These are phyloP conservation scores for Nicotiana noctiflora DNA, from an alignment of 257 asterid species.

Conservation along the genomic window DNA sequence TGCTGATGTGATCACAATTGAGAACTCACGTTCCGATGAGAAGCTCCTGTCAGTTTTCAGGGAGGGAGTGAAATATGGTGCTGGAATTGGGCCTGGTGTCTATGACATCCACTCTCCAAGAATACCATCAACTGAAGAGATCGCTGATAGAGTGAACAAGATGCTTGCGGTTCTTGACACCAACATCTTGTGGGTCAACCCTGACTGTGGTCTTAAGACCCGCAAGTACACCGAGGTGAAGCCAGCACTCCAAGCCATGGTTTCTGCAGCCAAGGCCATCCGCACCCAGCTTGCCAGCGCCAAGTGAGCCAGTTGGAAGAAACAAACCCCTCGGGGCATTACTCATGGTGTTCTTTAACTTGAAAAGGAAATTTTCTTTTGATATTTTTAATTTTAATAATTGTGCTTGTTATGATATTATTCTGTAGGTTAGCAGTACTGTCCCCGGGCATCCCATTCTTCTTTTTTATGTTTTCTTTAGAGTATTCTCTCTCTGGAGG, in stretches of 20 bases:
- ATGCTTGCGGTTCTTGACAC: slow-evolving; percentile 95
- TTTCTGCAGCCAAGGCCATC: slow-evolving; percentile 75
- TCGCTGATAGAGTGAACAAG: slow-evolving; percentile 84
- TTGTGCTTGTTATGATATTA: slow-evolving; percentile 6
- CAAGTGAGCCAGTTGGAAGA: slow-evolving; percentile 23
- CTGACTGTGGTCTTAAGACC: slow-evolving; percentile 94
- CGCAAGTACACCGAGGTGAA: slow-evolving; percentile 83
- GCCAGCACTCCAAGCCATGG: slow-evolving; percentile 84
- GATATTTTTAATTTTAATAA: slow-evolving; percentile 25
- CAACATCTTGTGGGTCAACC: slow-evolving; percentile 96
- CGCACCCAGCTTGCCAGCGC: slow-evolving; percentile 67
- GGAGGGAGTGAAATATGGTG: slow-evolving; percentile 87
- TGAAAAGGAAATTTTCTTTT: not conserved
- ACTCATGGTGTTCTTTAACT: slow-evolving; percentile 2
- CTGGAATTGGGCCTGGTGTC: slow-evolving; percentile 95
- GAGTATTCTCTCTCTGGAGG: not conserved
- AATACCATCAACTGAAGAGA: slow-evolving; percentile 79
- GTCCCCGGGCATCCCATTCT: slow-evolving; percentile 18
- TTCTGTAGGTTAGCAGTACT: slow-evolving; percentile 10
- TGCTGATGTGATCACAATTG: slow-evolving; percentile 94
- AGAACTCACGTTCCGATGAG: slow-evolving; percentile 94
- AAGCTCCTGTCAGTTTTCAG: slow-evolving; percentile 93
- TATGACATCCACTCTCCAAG: slow-evolving; percentile 95
- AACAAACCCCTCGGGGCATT: not conserved
- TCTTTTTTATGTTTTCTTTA: not conserved